These are phyloP conservation scores for Paratinospora sagittata DNA, from an alignment of 164 flowering plant genomes.

Conservation along the genomic window DNA sequence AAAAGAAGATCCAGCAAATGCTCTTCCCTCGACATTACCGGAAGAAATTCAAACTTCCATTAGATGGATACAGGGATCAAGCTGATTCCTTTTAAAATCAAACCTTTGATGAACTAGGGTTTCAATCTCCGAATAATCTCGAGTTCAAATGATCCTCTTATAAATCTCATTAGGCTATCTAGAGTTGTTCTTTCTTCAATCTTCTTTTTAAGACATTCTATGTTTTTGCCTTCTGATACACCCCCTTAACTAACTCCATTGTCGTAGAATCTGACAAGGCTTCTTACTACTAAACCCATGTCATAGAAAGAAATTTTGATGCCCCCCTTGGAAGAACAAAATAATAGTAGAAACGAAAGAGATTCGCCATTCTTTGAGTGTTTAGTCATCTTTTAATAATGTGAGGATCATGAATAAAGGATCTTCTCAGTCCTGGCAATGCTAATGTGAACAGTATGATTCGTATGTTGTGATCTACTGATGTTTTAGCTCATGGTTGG, in stretches of 20 bases:
- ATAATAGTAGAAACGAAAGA: not conserved
- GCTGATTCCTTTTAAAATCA: conserved; percentile 11
- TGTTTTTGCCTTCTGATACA: not conserved
- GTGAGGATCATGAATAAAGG: not conserved
- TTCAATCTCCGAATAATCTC: not conserved
- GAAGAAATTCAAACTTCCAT: conserved; percentile 32
- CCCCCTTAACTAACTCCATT: not conserved
- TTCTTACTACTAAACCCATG: not conserved
- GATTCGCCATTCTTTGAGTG: not conserved
- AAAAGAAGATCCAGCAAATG: conserved; percentile 68
- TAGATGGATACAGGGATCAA: conserved; percentile 20
- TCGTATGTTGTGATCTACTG: not conserved
- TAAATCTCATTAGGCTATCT: not conserved
- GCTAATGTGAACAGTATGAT: not conserved
- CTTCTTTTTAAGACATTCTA: not conserved
- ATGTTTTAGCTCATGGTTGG: too few relatives aligned
- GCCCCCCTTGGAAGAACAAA: not conserved
- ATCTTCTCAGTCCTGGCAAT: not conserved
- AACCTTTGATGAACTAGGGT: not conserved
- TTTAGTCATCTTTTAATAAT: not conserved
- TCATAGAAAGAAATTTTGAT: not conserved
- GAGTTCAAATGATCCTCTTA: not conserved
- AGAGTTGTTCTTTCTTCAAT: not conserved
- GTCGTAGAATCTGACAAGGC: not conserved
- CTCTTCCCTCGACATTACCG: conserved; percentile 56